These are phyloP conservation scores for Cokeromyces recurvatus DNA, from an alignment of 371 early-diverging fungal genomes.

Conservation along the genomic window DNA sequence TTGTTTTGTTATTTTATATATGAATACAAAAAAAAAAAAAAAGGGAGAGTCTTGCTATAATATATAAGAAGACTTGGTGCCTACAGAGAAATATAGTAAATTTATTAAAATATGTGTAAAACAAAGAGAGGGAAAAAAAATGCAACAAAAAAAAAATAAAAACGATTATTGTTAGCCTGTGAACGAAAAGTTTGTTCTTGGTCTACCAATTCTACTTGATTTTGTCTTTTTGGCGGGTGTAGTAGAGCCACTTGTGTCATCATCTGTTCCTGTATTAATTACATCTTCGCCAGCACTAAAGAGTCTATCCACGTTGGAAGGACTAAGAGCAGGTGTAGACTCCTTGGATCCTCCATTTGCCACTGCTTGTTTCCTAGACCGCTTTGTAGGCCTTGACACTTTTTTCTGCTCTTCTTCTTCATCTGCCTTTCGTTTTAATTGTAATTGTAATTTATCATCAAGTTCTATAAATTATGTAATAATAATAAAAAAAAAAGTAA, in stretches of 20 bases:
- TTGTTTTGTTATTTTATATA: background rate
- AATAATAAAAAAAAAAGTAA: background rate
- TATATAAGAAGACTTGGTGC: no score
- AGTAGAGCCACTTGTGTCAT: constrained; percentile 7
- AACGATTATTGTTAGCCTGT: constrained; percentile 11
- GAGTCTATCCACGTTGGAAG: constrained; percentile 27
- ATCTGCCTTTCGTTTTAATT: constrained; percentile 57
- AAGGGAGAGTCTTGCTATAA: no score
- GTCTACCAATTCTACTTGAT: constrained; percentile 36
- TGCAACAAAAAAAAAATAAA: no score
- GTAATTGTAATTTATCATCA: constrained; percentile 53
- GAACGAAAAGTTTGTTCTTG: constrained; percentile 40
- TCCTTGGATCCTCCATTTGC: constrained; percentile 12
- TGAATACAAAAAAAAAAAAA: no score
- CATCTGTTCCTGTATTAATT: constrained; percentile 26
- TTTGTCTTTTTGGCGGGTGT: constrained; percentile 24
- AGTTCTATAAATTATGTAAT: constrained; percentile 26
- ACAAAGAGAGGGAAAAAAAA: no score
- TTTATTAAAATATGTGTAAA: no score
- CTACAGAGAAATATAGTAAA: no score
- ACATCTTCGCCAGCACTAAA: constrained; percentile 39
- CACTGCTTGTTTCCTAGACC: constrained; percentile 30
- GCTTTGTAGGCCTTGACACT: constrained; percentile 29
- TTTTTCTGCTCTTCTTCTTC: constrained; percentile 47
- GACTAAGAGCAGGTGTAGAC: constrained; percentile 28